These are phyloP conservation scores for Apostasia ramifera DNA, from an alignment of 106 monocot species.

Conservation along the genomic window DNA sequence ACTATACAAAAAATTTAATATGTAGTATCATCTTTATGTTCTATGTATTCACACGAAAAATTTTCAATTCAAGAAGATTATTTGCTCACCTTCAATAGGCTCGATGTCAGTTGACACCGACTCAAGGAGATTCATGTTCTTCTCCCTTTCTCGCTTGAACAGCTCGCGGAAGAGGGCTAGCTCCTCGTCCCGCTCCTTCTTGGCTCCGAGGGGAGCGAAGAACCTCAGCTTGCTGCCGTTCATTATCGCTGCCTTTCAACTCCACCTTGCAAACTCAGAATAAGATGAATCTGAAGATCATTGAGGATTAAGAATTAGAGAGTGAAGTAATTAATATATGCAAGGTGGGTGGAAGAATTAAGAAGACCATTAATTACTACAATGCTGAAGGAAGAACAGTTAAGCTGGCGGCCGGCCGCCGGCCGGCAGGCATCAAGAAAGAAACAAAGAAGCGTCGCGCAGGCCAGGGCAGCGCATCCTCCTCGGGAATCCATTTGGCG, in stretches of 20 bases:
- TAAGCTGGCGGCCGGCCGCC: no score
- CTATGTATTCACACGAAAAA: no score
- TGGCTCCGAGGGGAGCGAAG: constrained; percentile 1
- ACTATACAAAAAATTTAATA: background rate
- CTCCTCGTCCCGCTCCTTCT: constrained; percentile 31
- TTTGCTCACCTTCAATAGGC: background rate
- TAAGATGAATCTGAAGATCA: no score
- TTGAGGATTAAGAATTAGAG: no score
- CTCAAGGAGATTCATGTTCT: constrained; percentile 24
- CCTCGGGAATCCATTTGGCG: background rate
- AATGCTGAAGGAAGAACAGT: no score
- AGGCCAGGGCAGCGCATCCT: background rate
- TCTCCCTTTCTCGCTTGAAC: constrained; percentile 32
- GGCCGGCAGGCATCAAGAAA: no score
- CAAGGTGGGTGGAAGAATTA: no score
- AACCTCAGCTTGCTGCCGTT: constrained; percentile 1
- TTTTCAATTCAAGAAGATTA: background rate
- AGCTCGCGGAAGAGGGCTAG: constrained; percentile 31
- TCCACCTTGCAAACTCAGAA: no score
- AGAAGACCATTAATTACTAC: no score
- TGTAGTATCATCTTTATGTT: no score
- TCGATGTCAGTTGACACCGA: constrained; percentile 28
- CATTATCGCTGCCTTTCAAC: background rate
- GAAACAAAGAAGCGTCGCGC: background rate
- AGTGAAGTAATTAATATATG: no score